These are phyloP conservation scores for Alternaria ventricosa DNA, from an alignment of 2,329 filamentous ascomycete genomes.

Conservation along the genomic window DNA sequence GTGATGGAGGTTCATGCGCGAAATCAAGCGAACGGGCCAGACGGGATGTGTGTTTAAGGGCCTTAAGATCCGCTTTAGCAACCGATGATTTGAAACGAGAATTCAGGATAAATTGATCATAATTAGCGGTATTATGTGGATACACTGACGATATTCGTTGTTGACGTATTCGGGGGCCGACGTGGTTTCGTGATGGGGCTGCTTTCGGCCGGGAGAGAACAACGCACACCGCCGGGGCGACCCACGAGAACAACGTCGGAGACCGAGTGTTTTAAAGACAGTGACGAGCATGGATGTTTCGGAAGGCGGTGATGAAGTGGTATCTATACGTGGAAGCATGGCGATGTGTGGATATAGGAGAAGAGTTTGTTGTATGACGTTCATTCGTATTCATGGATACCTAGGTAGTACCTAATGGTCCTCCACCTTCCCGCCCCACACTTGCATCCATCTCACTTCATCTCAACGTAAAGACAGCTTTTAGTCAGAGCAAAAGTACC, in stretches of 20 bases:
- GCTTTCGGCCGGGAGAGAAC: neutral
- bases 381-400: constrained; percentile 12
- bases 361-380: neutral
- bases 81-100: neutral
- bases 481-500: constrained; percentile 8
- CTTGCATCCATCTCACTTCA: neutral
- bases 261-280: neutral
- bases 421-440: neutral
- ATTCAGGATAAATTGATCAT: neutral
- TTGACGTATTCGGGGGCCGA: neutral
- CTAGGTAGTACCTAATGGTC: constrained; percentile 13
- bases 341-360: neutral
- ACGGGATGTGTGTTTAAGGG: neutral
- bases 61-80: neutral
- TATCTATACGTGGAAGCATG: neutral
- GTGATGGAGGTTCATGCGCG: neutral
- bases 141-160: neutral
- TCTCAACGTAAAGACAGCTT: constrained; percentile 11
- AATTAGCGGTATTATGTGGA: constrained; percentile 8
- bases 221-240: neutral
- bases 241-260: neutral
- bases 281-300: neutral
- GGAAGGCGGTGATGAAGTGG: neutral
- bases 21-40: neutral
- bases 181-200: constrained; percentile 1